A percentile compares a stretch with the other conserved stretches of the same genome.
Conservation (phyloP, 2,329 filamentous ascomycete species). For the Sarocladium brachiariae region DNA sequence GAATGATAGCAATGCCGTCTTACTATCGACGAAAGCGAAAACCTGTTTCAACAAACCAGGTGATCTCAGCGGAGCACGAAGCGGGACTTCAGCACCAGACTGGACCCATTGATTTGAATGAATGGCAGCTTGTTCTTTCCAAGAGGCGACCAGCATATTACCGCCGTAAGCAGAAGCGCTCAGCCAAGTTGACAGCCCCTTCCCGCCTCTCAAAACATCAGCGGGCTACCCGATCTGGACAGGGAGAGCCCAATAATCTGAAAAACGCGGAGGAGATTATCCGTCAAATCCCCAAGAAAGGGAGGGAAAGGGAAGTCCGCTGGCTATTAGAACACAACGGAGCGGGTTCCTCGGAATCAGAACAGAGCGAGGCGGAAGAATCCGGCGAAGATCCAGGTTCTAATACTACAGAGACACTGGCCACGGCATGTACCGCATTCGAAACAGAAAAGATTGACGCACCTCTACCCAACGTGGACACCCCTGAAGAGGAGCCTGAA, state of each 20-base stretch:
- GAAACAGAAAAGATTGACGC: too few relatives aligned
- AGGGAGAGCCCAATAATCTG: background rate
- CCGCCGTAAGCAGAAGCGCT: background rate
- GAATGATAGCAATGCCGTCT: too few relatives aligned
- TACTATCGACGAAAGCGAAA: too few relatives aligned
- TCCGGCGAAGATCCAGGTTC: background rate
- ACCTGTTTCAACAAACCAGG: too few relatives aligned
- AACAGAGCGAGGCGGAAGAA: background rate
- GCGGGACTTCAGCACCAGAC: too few relatives aligned
- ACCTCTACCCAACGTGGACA: too few relatives aligned
- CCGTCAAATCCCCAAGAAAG: background rate
- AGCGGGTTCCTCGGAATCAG: background rate
- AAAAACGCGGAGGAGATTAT: background rate
- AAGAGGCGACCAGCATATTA: background rate
- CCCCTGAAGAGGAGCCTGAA: too few relatives aligned
- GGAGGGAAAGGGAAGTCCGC: background rate
- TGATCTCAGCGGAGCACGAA: too few relatives aligned
- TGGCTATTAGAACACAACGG: background rate
- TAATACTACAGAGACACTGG: too few relatives aligned
- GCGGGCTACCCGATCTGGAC: background rate
- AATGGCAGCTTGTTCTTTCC: background rate
- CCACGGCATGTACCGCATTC: too few relatives aligned
- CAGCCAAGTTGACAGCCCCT: background rate
- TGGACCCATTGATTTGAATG: background rate
- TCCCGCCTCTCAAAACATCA: background rate